Evolutionary conservation across 2,329 filamentous ascomycete genomes (phyloP), one percentile per base, ranked within the genome.

Genomic region (Colletotrichum sidae): DNA sequence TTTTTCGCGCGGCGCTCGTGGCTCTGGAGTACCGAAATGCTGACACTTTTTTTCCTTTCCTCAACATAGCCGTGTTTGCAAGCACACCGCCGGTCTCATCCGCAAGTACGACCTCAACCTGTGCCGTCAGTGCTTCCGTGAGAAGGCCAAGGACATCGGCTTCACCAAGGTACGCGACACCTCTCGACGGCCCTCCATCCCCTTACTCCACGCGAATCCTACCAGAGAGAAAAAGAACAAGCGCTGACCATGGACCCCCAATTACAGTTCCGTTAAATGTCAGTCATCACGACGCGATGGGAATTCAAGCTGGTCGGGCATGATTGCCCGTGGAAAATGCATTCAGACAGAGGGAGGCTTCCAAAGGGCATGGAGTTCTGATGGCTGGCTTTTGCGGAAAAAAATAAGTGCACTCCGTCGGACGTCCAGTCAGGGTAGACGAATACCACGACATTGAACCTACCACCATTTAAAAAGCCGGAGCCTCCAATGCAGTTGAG

Each of bases 71-170:
- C 86, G 86, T 71, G 85, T 88, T 79, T 89, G 86, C 93, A 93
- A 94, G 80, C 95, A 99, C 92, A 90, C 89, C 80, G 95, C 96
- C 79, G 96, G 96, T 96, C 90, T 99, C 76, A 97, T 99, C 90
- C 94, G 96, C 88, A 99, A 99, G 88, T 99, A 99, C 87, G 95
- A 96, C 80, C 89, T 97, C 76, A 93, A 97, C 84, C 88, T 92
- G 80, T 92, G 89, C 88, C 88, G 89, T 87, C 89, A 92, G 81
- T 92, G 89, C 86, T 92, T 91, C 87, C 86, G 89, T 77, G 89
- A 91, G 85, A 90, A 90, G 86, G 81, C 87, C 72, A 81, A 86
- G 80, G 89, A 91, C 78, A 91, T 91, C 81, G 89, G 89, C 76
- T 91, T 91, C 83, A 84, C 87, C 84, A 91, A 91, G 89, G 88